phyloP scores from a whole-genome alignment of 225 moss, liverwort and hornwort species.

The Polytrichum commune region DNA sequence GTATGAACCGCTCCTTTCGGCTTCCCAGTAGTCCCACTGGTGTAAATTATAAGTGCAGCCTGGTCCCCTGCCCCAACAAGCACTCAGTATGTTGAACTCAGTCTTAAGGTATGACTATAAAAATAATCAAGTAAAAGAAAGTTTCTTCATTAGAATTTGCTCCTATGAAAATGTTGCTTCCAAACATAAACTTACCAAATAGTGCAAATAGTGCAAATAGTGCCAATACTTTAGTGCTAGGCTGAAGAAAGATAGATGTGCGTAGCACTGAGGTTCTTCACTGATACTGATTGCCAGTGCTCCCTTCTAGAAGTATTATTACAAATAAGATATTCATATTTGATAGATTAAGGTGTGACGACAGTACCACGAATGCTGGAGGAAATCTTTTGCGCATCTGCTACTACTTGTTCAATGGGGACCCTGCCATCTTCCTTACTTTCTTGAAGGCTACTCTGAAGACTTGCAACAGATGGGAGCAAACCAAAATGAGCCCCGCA shows the following conservation, averaged over 20 bases:
- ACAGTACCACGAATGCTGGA: slow-evolving; percentile 48
- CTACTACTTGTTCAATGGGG: slow-evolving; percentile 45
- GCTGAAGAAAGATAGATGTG: too few species aligned
- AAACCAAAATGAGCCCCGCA: slow-evolving; percentile 53
- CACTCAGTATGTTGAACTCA: background rate
- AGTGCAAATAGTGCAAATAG: too few species aligned
- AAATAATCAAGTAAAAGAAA: too few species aligned
- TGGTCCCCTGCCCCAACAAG: slow-evolving; percentile 54
- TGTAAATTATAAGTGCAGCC: slow-evolving; percentile 84
- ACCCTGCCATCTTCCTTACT: slow-evolving; percentile 22
- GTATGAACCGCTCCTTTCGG: slow-evolving; percentile 94
- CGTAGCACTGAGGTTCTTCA: too few species aligned
- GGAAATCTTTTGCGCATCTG: slow-evolving; percentile 52
- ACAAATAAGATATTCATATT: too few species aligned
- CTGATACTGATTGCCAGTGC: too few species aligned
- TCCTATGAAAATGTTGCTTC: too few species aligned
- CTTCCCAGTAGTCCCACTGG: slow-evolving; percentile 93
- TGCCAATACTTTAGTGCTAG: too few species aligned
- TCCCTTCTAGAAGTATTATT: too few species aligned
- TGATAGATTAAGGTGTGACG: background rate
- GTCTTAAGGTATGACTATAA: background rate
- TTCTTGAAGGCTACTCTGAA: slow-evolving; percentile 10
- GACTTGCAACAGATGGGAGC: slow-evolving; percentile 45
- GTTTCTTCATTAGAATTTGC: too few species aligned
- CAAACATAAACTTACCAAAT: too few species aligned